phyloP scores from a whole-genome alignment of 2,329 filamentous ascomycete genomes.

The Diatrype stigma region DNA sequence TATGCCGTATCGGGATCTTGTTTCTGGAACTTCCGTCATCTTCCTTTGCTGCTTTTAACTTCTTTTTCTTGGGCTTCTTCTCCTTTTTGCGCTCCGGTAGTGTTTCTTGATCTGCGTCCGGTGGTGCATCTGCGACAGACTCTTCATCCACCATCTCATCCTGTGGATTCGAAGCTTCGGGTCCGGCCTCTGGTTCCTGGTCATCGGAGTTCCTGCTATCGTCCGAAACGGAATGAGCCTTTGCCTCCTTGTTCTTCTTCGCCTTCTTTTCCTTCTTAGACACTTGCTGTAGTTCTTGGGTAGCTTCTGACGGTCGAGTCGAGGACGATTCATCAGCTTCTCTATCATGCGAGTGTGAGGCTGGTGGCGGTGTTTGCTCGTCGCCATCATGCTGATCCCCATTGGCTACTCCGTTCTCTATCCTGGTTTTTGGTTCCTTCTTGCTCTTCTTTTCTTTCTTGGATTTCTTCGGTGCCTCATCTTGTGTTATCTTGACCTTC shows the following conservation, averaged over 20 bases:
- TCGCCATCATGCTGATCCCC: slow-evolving; percentile 15
- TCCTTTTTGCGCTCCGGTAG: slow-evolving; percentile 14
- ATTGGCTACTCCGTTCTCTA: slow-evolving; percentile 23
- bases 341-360: slow-evolving; percentile 12
- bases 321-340: slow-evolving; percentile 15
- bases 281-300: too few species aligned
- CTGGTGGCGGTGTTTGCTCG: slow-evolving; percentile 5
- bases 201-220: too few species aligned
- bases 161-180: slow-evolving; percentile 11
- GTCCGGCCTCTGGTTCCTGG: slow-evolving; percentile 7
- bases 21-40: too few species aligned
- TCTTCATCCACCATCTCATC: not conserved
- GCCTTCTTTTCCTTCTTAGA: not conserved
- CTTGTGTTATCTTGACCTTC: slow-evolving; percentile 30
- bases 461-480: slow-evolving; percentile 22
- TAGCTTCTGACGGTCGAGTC: too few species aligned
- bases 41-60: slow-evolving; percentile 12
- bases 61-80: slow-evolving; percentile 20
- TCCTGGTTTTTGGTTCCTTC: slow-evolving; percentile 34
- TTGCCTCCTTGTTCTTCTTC: not conserved
- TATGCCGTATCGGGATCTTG: slow-evolving; percentile 37
- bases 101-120: slow-evolving; percentile 4
- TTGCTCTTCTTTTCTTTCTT: slow-evolving; percentile 33
- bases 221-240: not conserved
- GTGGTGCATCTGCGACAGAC: not conserved